Evolutionary conservation across 176 grass and related monocot genomes (phyloP).

Genomic region (Eragrostis curvula): DNA sequence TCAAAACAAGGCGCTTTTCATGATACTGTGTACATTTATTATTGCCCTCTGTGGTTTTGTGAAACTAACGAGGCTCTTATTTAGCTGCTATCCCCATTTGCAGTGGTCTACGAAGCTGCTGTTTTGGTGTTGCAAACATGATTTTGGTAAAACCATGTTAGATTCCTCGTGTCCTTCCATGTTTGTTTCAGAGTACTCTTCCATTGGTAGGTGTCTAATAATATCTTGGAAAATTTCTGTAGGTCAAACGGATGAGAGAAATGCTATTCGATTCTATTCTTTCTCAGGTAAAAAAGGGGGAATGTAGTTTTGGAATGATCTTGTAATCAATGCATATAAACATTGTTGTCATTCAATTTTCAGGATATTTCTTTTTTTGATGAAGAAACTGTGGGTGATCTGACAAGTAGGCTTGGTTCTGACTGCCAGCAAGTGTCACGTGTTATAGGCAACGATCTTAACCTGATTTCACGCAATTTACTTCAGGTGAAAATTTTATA

Average conservation of each 20-base stretch:
- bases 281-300: conserved; percentile 67
- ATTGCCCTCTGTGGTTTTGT: conserved; percentile 21
- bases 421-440: conserved; percentile 99
- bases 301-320: neutral
- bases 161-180: conserved; percentile 40
- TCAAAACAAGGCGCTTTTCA: neutral
- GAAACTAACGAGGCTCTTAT: conserved; percentile 40
- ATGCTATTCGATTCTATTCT: conserved; percentile 89
- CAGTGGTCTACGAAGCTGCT: conserved; percentile 96
- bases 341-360: conserved; percentile 18
- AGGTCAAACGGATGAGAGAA: conserved; percentile 98
- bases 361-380: conserved; percentile 97
- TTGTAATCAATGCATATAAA: neutral
- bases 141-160: conserved; percentile 90
- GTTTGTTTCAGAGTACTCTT: conserved; percentile 26
- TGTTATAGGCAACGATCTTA: conserved; percentile 97
- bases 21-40: conserved; percentile 9
- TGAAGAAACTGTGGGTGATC: conserved; percentile 96
- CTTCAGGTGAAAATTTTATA: conserved; percentile 69
- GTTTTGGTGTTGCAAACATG: conserved; percentile 97
- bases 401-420: conserved; percentile 98
- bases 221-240: conserved; percentile 34
- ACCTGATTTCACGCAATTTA: conserved; percentile 93
- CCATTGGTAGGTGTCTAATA: conserved; percentile 28
- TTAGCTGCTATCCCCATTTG: conserved; percentile 51